Evolutionary conservation across 2,329 filamentous ascomycete species (phyloP).

Genomic region (Basipetospora chlamydospora): DNA sequence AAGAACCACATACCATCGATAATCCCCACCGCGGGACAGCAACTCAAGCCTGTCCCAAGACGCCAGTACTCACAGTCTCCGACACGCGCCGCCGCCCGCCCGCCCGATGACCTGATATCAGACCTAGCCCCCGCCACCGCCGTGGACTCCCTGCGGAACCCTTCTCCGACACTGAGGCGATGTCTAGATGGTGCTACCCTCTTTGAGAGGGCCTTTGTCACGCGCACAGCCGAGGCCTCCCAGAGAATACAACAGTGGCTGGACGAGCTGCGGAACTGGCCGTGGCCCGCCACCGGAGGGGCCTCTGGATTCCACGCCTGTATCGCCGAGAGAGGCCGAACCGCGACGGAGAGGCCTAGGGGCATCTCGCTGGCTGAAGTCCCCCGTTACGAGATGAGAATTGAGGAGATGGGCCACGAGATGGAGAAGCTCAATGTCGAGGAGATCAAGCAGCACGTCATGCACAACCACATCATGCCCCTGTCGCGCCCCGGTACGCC

Average conservation of each 20-base stretch:
- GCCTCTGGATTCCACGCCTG: slow-evolving; percentile 36
- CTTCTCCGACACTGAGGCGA: slow-evolving; percentile 34
- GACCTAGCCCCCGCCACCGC: slow-evolving; percentile 46
- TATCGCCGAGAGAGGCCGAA: slow-evolving; percentile 2
- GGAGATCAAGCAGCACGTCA: slow-evolving; percentile 76
- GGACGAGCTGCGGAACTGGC: slow-evolving; percentile 50
- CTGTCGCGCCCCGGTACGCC: slow-evolving; percentile 23
- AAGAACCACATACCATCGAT: slow-evolving; percentile 19
- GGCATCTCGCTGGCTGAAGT: slow-evolving; percentile 54
- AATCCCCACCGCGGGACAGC: slow-evolving; percentile 20
- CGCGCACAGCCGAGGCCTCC: slow-evolving; percentile 54
- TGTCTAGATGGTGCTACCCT: slow-evolving; percentile 50
- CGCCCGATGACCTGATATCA: slow-evolving; percentile 43
- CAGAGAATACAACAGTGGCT: slow-evolving; percentile 62
- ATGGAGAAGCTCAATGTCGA: slow-evolving; percentile 62
- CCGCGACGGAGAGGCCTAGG: slow-evolving; percentile 33
- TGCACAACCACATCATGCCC: slow-evolving; percentile 63
- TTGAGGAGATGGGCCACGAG: slow-evolving; percentile 58
- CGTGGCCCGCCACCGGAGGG: slow-evolving; percentile 35
- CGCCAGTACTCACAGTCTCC: slow-evolving; percentile 28
- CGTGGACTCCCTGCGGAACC: slow-evolving; percentile 42
- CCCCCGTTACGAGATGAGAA: slow-evolving; percentile 51
- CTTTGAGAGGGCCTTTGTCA: slow-evolving; percentile 55
- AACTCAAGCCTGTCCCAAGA: slow-evolving; percentile 19
- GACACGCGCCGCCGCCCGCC: slow-evolving; percentile 28